A percentile compares a stretch with the other conserved stretches of the same genome.
These are phyloP conservation scores for Murraya paniculata DNA, from an alignment of 345 rosid genomes.

Conservation along the genomic window DNA sequence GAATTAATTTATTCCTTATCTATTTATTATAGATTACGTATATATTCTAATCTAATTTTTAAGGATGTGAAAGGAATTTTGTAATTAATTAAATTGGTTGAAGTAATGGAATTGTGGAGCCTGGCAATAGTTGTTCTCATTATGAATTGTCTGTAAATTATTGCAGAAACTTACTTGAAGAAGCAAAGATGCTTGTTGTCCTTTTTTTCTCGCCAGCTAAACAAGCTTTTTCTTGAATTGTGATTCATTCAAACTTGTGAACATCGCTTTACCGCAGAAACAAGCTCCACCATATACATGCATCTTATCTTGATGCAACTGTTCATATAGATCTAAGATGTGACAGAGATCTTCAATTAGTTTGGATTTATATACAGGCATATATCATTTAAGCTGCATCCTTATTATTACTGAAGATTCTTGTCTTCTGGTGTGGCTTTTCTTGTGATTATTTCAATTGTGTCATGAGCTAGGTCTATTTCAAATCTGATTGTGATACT, in stretches of 20 bases:
- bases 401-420: background rate
- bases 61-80: background rate
- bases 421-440: too few species aligned
- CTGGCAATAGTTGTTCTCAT: background rate
- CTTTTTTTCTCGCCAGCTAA: background rate
- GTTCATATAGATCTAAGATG: background rate
- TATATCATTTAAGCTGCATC: background rate
- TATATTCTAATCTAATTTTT: too few species aligned
- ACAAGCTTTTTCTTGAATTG: background rate
- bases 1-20: background rate
- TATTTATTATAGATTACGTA: too few species aligned
- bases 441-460: background rate
- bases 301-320: background rate
- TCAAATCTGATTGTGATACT: background rate
- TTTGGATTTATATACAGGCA: background rate
- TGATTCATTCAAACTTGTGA: background rate
- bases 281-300: background rate
- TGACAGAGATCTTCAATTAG: background rate
- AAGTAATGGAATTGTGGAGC: background rate
- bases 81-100: background rate
- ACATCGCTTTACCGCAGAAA: background rate
- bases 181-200: background rate
- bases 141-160: background rate
- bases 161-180: background rate
- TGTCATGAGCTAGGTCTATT: background rate